These are phyloP conservation scores for Acorus calamus DNA, from an alignment of 106 monocot species.

Conservation along the genomic window DNA sequence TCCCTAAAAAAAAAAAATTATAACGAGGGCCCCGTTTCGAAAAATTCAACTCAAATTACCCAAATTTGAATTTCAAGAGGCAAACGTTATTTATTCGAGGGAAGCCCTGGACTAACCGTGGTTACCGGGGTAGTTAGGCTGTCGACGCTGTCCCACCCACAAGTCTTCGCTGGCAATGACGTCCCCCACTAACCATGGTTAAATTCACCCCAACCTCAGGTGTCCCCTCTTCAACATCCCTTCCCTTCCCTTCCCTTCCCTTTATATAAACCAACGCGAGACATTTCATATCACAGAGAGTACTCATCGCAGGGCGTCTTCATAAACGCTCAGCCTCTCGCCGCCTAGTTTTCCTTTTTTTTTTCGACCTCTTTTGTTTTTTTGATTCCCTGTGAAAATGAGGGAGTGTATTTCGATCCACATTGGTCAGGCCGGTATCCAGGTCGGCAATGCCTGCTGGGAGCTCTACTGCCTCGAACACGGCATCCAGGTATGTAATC, in stretches of 20 bases:
- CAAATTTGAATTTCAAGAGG: background rate
- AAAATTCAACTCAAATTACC: too few species aligned
- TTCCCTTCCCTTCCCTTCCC: too few species aligned
- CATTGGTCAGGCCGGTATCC: background rate
- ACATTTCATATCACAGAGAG: too few species aligned
- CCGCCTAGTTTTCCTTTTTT: background rate
- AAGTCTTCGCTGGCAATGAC: background rate
- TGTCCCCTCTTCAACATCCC: background rate
- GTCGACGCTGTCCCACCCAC: too few species aligned
- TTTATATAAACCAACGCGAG: constrained; percentile 6
- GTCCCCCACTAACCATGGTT: constrained; percentile 12
- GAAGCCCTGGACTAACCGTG: constrained; percentile 3
- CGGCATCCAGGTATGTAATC: too few species aligned
- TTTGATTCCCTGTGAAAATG: too few species aligned
- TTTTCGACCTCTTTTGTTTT: background rate
- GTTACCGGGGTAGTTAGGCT: background rate
- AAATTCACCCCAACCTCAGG: constrained; percentile 1
- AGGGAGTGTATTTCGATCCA: background rate
- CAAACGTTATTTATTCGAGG: background rate
- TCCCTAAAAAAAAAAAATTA: too few species aligned
- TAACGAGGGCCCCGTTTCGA: too few species aligned
- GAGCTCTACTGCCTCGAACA: too few species aligned
- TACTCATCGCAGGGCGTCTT: constrained; percentile 17
- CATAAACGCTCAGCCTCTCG: constrained; percentile 6
- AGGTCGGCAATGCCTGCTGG: too few species aligned